A percentile compares a stretch with the other conserved stretches of the same genome.
Evolutionary conservation across 2,329 filamentous ascomycete species (phyloP).

Genomic region (Sordariomycetes sp.): DNA sequence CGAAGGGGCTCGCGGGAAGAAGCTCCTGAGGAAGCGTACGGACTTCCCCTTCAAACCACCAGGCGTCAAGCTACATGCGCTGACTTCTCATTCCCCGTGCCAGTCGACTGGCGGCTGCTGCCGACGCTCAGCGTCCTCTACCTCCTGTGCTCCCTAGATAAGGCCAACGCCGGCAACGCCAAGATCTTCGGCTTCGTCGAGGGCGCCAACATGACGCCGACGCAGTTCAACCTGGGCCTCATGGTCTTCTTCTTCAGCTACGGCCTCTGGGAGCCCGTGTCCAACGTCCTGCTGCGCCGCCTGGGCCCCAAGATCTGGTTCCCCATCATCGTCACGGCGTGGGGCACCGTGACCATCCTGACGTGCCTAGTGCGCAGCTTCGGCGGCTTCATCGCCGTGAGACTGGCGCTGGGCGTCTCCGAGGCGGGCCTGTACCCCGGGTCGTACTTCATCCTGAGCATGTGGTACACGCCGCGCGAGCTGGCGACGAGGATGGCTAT

Average conservation of each 20-base stretch:
- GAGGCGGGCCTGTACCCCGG: conserved; percentile 65
- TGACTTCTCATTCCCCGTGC: no score
- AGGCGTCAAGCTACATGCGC: no score
- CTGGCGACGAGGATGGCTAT: conserved; percentile 59
- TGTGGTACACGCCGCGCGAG: conserved; percentile 64
- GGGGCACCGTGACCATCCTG: conserved; percentile 57
- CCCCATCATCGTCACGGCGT: conserved; percentile 54
- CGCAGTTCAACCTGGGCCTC: conserved; percentile 48
- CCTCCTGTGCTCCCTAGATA: conserved; percentile 57
- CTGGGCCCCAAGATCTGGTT: conserved; percentile 50
- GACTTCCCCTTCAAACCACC: no score
- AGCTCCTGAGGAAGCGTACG: no score
- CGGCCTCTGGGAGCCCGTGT: conserved; percentile 51
- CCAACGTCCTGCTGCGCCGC: conserved; percentile 56
- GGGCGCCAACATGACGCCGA: conserved; percentile 48
- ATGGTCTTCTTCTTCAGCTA: conserved; percentile 52
- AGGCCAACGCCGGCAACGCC: conserved; percentile 59
- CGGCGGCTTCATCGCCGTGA: conserved; percentile 51
- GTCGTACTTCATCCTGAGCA: conserved; percentile 56
- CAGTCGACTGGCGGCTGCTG: conserved; percentile 45
- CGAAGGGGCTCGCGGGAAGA: no score
- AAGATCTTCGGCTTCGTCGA: conserved; percentile 53
- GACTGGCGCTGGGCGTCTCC: conserved; percentile 56
- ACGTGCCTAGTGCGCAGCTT: conserved; percentile 55
- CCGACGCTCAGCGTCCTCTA: conserved; percentile 53